phyloP scores from a whole-genome alignment of 2,329 filamentous ascomycete species.

The Alternaria panax region DNA sequence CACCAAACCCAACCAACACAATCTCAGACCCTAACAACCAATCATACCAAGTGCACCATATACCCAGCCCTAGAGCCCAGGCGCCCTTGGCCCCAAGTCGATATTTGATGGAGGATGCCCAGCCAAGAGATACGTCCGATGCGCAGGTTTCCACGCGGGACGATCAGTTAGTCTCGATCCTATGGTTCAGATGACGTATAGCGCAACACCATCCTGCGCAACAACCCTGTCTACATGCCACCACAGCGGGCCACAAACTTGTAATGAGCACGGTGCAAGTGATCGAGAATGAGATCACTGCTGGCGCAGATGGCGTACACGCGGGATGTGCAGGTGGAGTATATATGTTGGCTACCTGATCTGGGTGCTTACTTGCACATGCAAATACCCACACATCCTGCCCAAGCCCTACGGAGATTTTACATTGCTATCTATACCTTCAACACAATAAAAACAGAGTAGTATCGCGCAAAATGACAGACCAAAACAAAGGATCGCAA shows the following conservation, averaged over 20 bases:
- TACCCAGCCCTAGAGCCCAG: neutral
- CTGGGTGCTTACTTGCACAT: neutral
- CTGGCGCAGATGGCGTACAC: slow-evolving; percentile 9
- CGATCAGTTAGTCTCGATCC: slow-evolving; percentile 21
- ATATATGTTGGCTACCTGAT: slow-evolving; percentile 11
- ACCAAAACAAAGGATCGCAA: slow-evolving; percentile 3
- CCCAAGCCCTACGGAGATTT: neutral
- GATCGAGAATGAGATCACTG: slow-evolving; percentile 30
- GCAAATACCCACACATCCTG: neutral
- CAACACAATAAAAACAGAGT: neutral
- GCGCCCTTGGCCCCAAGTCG: neutral
- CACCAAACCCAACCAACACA: neutral
- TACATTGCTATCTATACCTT: neutral
- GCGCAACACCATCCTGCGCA: slow-evolving; percentile 7
- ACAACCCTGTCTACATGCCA: slow-evolving; percentile 18
- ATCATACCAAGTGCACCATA: neutral
- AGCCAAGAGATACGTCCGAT: slow-evolving; percentile 3
- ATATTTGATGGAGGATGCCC: neutral
- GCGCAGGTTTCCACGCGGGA: slow-evolving; percentile 22
- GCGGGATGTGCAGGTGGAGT: slow-evolving; percentile 1
- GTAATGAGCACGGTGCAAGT: slow-evolving; percentile 8
- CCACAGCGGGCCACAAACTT: slow-evolving; percentile 21
- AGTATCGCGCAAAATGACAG: slow-evolving; percentile 3
- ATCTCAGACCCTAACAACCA: neutral
- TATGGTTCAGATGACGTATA: slow-evolving; percentile 24